phyloP scores from a whole-genome alignment of 192 early-diverging fungal species.

The Fimicolochytrium jonesii region DNA sequence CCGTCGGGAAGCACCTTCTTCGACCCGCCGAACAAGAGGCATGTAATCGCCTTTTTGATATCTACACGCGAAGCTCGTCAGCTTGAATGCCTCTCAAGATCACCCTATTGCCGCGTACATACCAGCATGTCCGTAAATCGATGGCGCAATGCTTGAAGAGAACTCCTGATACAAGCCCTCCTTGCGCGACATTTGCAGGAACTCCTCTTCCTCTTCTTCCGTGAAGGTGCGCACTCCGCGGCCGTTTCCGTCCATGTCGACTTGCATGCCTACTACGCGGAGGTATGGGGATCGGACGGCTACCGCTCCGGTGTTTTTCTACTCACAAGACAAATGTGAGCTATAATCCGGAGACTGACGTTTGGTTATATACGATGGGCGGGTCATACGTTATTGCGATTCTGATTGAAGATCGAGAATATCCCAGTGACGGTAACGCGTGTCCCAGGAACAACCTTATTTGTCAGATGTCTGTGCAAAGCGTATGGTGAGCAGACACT shows the following conservation, averaged over 20 bases:
- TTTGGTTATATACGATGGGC: too few relatives aligned
- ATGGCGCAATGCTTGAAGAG: conserved; percentile 89
- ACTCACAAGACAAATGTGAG: conserved; percentile 8
- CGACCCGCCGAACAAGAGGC: conserved; percentile 94
- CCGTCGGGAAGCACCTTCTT: conserved; percentile 95
- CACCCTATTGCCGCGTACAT: too few relatives aligned
- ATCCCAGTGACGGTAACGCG: conserved; percentile 91
- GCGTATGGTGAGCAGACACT: too few relatives aligned
- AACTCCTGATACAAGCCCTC: conserved; percentile 90
- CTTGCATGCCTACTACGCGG: conserved; percentile 86
- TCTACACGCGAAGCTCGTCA: conserved; percentile 60
- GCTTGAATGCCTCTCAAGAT: too few relatives aligned
- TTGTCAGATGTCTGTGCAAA: conserved; percentile 62
- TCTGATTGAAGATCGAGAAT: conserved; percentile 88
- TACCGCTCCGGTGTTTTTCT: conserved; percentile 74
- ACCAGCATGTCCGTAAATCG: conserved; percentile 91
- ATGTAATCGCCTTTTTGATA: conserved; percentile 94
- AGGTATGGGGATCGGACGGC: conserved; percentile 93
- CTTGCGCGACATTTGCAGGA: conserved; percentile 75
- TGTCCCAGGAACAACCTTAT: conserved; percentile 89
- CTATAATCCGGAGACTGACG: too few relatives aligned
- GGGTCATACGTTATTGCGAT: conserved; percentile 6
- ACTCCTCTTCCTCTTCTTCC: conserved; percentile 91
- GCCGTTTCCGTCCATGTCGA: conserved; percentile 69
- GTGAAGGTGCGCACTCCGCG: conserved; percentile 67